Evolutionary conservation across 2,329 filamentous ascomycete species (phyloP), one percentile per base, ranked within the genome.

Genomic region (Chaetomium globosum): DNA sequence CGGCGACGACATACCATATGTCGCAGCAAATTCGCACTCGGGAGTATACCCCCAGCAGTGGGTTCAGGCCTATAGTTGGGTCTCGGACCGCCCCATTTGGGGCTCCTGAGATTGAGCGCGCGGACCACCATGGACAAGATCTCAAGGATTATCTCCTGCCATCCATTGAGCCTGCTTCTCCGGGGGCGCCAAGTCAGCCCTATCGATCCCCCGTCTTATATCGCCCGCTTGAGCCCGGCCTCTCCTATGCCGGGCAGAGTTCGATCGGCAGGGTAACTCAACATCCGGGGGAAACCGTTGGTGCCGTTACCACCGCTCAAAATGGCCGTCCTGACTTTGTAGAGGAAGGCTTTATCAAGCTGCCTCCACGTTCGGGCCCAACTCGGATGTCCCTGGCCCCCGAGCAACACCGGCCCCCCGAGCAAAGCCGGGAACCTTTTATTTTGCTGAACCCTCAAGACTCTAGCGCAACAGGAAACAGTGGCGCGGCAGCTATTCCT

Each of bases 131-230:
- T 59, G 69, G 65, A 43, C 65, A 71, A 53, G 73, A 75, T 56
- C 73, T 74, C 31, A 77, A 79, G 68, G 81, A 84, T 48, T 75
- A 80, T 69, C 72, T 82, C 65, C 76, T 83, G 16, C 80, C 72
- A 9, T 84, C 81, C 7, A 79, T 83, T 68, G 82, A 83, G 67
- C 77, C 78, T 23, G 69, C 59, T 7, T 81, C 80, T 39, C 79
- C 80, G 5, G 69, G 74, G 28, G 53, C 49, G n/a, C 61, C 67
- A 9, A 59, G 62, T 7, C 65, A 65, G 7, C 55, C 65, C 4
- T 52, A 48, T 3, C 68, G 64, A 28, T 59, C 58, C n/a, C 62
- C 56, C 19, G 33, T 26, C 21, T 28, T 52, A n/a, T 52, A 51
- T 60, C 54, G 23, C 3, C 59, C 46, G 13, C 36, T 33, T 8